Percentiles rank a stretch among this genome's conserved stretches.
Evolutionary conservation across 495 filamentous ascomycete genomes (phyloP).

Genomic region (Clohesyomyces aquaticus): DNA sequence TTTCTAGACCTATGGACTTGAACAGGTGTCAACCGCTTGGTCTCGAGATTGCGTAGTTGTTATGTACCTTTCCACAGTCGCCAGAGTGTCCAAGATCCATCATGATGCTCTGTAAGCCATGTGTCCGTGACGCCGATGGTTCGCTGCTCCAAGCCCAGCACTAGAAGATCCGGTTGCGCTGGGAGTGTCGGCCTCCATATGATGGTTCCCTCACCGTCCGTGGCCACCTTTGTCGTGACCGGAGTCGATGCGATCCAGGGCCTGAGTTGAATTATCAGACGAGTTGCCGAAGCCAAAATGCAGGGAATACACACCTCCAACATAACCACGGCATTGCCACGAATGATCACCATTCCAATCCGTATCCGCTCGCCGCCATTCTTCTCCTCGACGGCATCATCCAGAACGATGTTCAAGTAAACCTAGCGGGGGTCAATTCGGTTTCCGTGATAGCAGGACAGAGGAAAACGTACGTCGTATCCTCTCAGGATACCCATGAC

Average conservation of each 20-base stretch:
- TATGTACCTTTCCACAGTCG: neutral
- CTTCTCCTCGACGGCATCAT: constrained; percentile 97
- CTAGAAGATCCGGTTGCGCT: neutral
- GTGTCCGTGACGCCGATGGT: neutral
- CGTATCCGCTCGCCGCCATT: constrained; percentile 85
- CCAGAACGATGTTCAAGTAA: constrained; percentile 96
- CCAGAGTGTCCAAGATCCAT: neutral
- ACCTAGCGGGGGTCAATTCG: constrained; percentile 60
- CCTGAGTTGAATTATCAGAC: constrained; percentile 49
- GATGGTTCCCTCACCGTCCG: constrained; percentile 5
- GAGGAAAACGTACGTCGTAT: constrained; percentile 72
- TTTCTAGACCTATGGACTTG: neutral
- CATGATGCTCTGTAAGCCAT: no score
- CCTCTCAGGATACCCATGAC: constrained; percentile 92
- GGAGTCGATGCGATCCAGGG: constrained; percentile 59
- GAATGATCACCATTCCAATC: constrained; percentile 83
- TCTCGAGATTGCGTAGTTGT: neutral
- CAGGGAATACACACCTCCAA: constrained; percentile 64
- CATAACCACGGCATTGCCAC: constrained; percentile 48
- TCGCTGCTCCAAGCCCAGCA: neutral
- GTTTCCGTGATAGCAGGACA: neutral
- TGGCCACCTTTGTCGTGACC: constrained; percentile 33
- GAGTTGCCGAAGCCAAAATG: neutral
- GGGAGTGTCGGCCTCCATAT: neutral
- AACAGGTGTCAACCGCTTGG: neutral